Conservation (phyloP, 805 yeast species). For the Candida michaelii region DNA sequence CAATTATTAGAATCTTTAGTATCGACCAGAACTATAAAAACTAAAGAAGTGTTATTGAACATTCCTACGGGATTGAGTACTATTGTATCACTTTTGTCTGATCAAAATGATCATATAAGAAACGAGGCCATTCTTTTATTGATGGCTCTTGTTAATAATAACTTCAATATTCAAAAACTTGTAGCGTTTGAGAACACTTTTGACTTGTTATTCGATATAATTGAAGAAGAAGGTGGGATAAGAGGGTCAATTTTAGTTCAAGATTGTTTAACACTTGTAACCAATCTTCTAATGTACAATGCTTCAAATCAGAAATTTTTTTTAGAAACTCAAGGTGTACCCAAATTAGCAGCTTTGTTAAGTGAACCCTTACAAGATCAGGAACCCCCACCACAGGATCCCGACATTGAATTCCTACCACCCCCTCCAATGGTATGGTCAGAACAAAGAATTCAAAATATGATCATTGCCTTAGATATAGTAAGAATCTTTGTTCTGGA, state of each 20-base stretch:
- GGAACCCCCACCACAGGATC: slow-evolving; percentile 14
- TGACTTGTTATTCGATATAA: slow-evolving; percentile 74
- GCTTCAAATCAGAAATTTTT: slow-evolving; percentile 88
- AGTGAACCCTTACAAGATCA: slow-evolving; percentile 48
- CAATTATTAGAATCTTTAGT: slow-evolving; percentile 84
- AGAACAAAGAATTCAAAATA: slow-evolving; percentile 68
- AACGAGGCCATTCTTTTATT: slow-evolving; percentile 85
- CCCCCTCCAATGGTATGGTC: slow-evolving; percentile 63
- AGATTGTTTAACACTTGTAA: slow-evolving; percentile 77
- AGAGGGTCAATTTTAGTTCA: slow-evolving; percentile 88
- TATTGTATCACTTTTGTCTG: slow-evolving; percentile 55
- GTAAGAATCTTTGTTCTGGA: slow-evolving; percentile 68
- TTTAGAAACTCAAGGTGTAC: slow-evolving; percentile 78
- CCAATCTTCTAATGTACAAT: slow-evolving; percentile 74
- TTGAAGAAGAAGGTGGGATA: slow-evolving; percentile 84
- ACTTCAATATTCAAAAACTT: slow-evolving; percentile 83
- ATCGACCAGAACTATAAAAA: slow-evolving; percentile 67
- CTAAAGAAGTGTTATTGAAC: slow-evolving; percentile 70
- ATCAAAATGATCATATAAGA: slow-evolving; percentile 72
- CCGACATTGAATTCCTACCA: background rate
- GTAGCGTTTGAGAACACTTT: slow-evolving; percentile 95
- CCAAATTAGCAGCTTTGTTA: slow-evolving; percentile 60
- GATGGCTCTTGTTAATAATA: slow-evolving; percentile 77
- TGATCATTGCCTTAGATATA: slow-evolving; percentile 67
- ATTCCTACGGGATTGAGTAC: slow-evolving; percentile 80